Evolutionary conservation across 164 flowering plant species (phyloP).

Genomic region (Nelumbo lutea): DNA sequence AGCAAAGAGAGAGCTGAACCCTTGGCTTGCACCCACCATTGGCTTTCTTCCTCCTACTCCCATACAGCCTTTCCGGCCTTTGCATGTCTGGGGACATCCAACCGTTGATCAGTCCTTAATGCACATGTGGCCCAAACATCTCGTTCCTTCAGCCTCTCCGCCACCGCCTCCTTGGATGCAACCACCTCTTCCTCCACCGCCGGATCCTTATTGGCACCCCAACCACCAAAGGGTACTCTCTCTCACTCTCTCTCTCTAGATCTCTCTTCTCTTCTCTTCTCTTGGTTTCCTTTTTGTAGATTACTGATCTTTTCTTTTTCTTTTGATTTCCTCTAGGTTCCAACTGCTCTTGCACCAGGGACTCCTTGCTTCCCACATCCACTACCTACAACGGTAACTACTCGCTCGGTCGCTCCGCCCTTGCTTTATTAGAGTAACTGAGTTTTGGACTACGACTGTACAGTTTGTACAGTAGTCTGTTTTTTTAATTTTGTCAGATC

Average conservation of each 20-base stretch:
- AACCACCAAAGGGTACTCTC: slow-evolving; percentile 43
- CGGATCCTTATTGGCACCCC: slow-evolving; percentile 58
- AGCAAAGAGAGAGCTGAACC: slow-evolving; percentile 40
- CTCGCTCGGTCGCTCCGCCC: background rate
- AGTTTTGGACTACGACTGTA: background rate
- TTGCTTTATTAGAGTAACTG: no score
- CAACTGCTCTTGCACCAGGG: slow-evolving; percentile 44
- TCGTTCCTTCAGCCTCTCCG: slow-evolving; percentile 31
- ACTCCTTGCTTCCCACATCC: slow-evolving; percentile 59
- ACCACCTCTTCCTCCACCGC: slow-evolving; percentile 25
- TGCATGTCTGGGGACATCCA: slow-evolving; percentile 99
- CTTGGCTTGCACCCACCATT: slow-evolving; percentile 71
- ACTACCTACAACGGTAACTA: slow-evolving; percentile 34
- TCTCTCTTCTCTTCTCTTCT: background rate
- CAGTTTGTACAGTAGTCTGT: background rate
- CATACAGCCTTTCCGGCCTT: slow-evolving; percentile 49
- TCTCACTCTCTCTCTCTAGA: slow-evolving; percentile 10
- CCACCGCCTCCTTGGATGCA: slow-evolving; percentile 33
- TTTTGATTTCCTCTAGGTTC: slow-evolving; percentile 29
- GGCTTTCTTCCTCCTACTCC: slow-evolving; percentile 66
- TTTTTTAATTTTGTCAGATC: background rate
- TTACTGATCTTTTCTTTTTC: background rate
- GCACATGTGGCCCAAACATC: slow-evolving; percentile 78
- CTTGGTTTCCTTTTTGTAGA: background rate
- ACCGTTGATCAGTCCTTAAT: slow-evolving; percentile 50